These are phyloP conservation scores for Mycena sp. DNA, from an alignment of 1,284 basidiomycete species.

Conservation along the genomic window DNA sequence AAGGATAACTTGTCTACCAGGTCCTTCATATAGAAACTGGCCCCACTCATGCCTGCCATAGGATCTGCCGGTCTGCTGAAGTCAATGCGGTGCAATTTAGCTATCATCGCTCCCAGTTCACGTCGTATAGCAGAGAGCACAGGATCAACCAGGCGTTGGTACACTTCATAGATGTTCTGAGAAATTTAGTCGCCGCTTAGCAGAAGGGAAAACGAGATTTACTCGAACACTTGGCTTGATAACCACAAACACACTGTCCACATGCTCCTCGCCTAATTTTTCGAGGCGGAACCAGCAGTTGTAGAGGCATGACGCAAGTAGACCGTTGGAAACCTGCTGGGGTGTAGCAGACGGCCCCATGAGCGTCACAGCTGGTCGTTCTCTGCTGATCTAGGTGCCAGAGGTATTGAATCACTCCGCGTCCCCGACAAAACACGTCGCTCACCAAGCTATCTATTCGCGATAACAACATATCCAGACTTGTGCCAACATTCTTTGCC, in stretches of 20 bases:
- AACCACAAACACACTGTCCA: slow-evolving; percentile 65
- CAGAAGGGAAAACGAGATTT: not conserved
- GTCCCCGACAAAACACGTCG: not conserved
- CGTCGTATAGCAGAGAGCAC: slow-evolving; percentile 79
- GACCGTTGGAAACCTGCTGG: slow-evolving; percentile 81
- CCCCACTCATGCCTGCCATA: slow-evolving; percentile 68
- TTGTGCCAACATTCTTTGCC: slow-evolving; percentile 74
- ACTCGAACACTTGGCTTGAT: slow-evolving; percentile 75
- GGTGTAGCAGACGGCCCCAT: slow-evolving; percentile 81
- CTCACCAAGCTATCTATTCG: slow-evolving; percentile 76
- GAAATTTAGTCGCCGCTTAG: slow-evolving; percentile 3
- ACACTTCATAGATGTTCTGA: slow-evolving; percentile 68
- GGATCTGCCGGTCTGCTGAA: slow-evolving; percentile 77
- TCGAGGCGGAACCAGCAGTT: slow-evolving; percentile 79
- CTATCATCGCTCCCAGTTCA: slow-evolving; percentile 81
- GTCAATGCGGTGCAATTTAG: slow-evolving; percentile 85
- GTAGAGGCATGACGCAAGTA: slow-evolving; percentile 81
- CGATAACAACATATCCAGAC: slow-evolving; percentile 72
- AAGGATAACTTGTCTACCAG: slow-evolving; percentile 86
- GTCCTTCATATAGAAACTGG: slow-evolving; percentile 91
- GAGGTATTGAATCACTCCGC: not conserved
- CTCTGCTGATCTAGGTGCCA: slow-evolving; percentile 67
- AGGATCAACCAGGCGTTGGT: slow-evolving; percentile 74
- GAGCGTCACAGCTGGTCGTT: slow-evolving; percentile 81
- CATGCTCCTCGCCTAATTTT: slow-evolving; percentile 77